A percentile compares a stretch with the other conserved stretches of the same genome.
Evolutionary conservation across 2,329 filamentous ascomycete genomes (phyloP).

Genomic region (Diaporthe humulicola): DNA sequence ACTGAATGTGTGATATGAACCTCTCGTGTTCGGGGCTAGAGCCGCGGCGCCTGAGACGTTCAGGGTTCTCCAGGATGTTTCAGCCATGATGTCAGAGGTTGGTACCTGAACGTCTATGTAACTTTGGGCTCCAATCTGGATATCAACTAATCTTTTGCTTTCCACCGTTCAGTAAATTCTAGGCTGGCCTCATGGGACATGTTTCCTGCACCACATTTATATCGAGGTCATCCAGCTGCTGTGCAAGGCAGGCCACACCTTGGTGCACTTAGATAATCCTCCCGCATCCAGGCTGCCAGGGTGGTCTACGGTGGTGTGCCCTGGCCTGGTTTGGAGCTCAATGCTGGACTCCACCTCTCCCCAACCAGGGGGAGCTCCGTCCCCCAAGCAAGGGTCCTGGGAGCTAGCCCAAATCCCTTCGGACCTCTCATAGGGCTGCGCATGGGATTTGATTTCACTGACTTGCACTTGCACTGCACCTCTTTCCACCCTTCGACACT

Average conservation of each 20-base stretch:
- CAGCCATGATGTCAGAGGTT: conserved; percentile 24
- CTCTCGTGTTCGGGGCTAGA: not conserved
- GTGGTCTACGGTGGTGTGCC: not conserved
- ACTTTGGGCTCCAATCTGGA: not conserved
- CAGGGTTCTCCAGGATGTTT: conserved; percentile 12
- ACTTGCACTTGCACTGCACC: no score
- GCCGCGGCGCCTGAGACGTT: not conserved
- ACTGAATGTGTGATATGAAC: not conserved
- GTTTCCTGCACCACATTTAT: not conserved
- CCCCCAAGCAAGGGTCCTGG: not conserved
- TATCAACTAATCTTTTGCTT: not conserved
- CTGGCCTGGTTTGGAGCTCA: not conserved
- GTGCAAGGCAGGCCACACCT: not conserved
- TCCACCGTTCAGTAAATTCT: not conserved
- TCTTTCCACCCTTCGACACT: not conserved
- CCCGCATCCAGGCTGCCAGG: not conserved
- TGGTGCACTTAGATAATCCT: not conserved
- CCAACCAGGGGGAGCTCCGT: not conserved
- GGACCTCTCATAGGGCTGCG: not conserved
- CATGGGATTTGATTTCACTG: not conserved
- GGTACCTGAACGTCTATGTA: not conserved
- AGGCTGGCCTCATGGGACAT: fast-evolving
- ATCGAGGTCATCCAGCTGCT: no score
- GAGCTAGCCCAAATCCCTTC: not conserved
- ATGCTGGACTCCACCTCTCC: not conserved